Percentiles rank a stretch among this genome's conserved stretches.
Conservation (phyloP, 768 basidiomycete species). For the Naematelia aurantialba region DNA sequence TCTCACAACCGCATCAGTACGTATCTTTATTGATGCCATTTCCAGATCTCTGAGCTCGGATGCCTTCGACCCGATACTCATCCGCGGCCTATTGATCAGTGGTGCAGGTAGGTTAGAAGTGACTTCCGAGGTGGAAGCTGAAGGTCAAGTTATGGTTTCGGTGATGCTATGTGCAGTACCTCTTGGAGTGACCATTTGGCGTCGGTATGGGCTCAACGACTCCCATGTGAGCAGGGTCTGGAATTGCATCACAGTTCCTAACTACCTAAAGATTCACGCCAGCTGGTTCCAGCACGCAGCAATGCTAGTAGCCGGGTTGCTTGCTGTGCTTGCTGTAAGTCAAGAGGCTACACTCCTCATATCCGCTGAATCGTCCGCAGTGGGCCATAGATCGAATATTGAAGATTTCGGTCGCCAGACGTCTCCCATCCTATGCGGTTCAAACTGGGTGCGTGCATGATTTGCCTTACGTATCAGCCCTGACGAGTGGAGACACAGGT, state of each 20-base stretch:
- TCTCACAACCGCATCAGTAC: neutral
- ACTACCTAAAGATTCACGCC: conserved; percentile 10
- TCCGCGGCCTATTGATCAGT: conserved; percentile 20
- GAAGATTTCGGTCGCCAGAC: conserved; percentile 3
- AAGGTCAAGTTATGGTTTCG: conserved; percentile 15
- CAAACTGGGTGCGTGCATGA: conserved; percentile 12
- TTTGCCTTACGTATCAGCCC: neutral
- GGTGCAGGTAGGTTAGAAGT: conserved; percentile 10
- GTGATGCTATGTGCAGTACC: conserved; percentile 21
- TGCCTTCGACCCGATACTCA: conserved; percentile 18
- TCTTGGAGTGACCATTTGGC: conserved; percentile 7
- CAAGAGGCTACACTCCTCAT: neutral
- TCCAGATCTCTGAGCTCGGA: neutral
- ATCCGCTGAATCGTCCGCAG: conserved; percentile 3
- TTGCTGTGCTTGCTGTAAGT: conserved; percentile 19
- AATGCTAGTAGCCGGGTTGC: conserved; percentile 7
- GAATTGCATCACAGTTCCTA: neutral
- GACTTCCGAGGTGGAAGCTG: neutral
- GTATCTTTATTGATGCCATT: neutral
- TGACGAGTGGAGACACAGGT: conserved; percentile 1
- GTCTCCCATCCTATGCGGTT: conserved; percentile 9
- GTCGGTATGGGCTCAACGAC: conserved; percentile 4
- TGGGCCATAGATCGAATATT: conserved; percentile 22
- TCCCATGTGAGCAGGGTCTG: neutral
- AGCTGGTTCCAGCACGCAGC: conserved; percentile 27